Evolutionary conservation across 1,139 yeast species (phyloP).

Genomic region (Candida anutae): DNA sequence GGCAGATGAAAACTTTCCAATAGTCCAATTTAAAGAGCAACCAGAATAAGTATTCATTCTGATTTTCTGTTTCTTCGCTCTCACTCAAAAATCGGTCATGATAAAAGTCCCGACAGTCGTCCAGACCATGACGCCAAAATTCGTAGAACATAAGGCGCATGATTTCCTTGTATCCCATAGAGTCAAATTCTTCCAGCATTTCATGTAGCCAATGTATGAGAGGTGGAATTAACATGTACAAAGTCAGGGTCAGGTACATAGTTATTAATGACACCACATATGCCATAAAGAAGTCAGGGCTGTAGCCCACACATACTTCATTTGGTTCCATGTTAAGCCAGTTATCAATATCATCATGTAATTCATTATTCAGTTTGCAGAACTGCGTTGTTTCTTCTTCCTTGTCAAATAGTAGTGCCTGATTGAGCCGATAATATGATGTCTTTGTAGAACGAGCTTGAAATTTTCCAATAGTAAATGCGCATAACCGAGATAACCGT

Average conservation of each 20-base stretch:
- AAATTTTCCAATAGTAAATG: slow-evolving; percentile 25
- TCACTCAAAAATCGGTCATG: slow-evolving; percentile 13
- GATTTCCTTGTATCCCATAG: slow-evolving; percentile 5
- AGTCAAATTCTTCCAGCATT: slow-evolving; percentile 7
- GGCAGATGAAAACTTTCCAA: slow-evolving; percentile 21
- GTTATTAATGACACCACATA: slow-evolving; percentile 27
- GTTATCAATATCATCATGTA: slow-evolving; percentile 29
- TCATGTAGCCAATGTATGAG: slow-evolving; percentile 32
- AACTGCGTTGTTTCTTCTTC: slow-evolving; percentile 18
- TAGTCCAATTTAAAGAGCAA: slow-evolving; percentile 18
- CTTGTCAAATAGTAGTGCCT: slow-evolving; percentile 25
- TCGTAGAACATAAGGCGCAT: slow-evolving; percentile 16
- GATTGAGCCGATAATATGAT: slow-evolving; percentile 26
- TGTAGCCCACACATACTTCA: slow-evolving; percentile 13
- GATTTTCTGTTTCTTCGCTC: slow-evolving; percentile 4
- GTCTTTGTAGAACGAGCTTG: slow-evolving; percentile 28
- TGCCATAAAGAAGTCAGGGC: slow-evolving; percentile 22
- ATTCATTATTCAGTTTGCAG: slow-evolving; percentile 12
- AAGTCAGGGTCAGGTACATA: slow-evolving; percentile 24
- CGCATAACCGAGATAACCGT: slow-evolving; percentile 21
- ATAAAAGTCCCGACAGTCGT: no score
- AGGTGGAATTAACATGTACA: slow-evolving; percentile 27
- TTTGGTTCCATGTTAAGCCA: slow-evolving; percentile 31
- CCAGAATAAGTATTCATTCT: slow-evolving; percentile 19
- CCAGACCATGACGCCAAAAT: slow-evolving; percentile 25